These are phyloP conservation scores for Linderniella brevidens DNA, from an alignment of 257 asterid species.

Conservation along the genomic window DNA sequence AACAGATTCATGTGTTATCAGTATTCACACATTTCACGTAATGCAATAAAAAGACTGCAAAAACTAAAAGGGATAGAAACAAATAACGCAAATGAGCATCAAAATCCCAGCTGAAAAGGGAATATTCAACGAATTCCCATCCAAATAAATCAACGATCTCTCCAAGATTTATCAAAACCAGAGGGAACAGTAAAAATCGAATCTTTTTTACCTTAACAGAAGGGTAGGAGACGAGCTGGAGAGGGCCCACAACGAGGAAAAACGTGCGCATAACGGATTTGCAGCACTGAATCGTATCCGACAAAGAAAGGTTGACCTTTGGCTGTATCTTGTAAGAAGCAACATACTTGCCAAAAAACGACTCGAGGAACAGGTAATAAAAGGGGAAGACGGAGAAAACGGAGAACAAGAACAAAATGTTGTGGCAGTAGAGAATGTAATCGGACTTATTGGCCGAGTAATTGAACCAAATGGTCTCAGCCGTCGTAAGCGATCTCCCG, in stretches of 20 bases:
- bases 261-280: conserved; percentile 83
- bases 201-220: conserved; percentile 36
- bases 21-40: no score
- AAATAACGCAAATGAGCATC: no score
- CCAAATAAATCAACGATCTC: no score
- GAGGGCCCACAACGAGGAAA: conserved; percentile 78
- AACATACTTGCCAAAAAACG: conserved; percentile 22
- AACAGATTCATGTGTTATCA: no score
- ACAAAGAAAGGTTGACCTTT: conserved; percentile 42
- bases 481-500: conserved; percentile 53
- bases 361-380: conserved; percentile 49
- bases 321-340: conserved; percentile 62
- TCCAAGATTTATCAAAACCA: no score
- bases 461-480: conserved; percentile 70
- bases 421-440: conserved; percentile 78
- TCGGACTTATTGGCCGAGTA: conserved; percentile 83
- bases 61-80: no score
- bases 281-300: conserved; percentile 55
- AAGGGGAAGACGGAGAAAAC: conserved; percentile 68
- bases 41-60: no score
- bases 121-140: no score
- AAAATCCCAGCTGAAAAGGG: no score
- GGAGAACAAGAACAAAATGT: conserved; percentile 65
- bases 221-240: conserved; percentile 80
- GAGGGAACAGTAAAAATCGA: no score